A percentile compares a stretch with the other conserved stretches of the same genome.
Evolutionary conservation across 1,284 basidiomycete species (phyloP).

Genomic region (Peniophora sp.): DNA sequence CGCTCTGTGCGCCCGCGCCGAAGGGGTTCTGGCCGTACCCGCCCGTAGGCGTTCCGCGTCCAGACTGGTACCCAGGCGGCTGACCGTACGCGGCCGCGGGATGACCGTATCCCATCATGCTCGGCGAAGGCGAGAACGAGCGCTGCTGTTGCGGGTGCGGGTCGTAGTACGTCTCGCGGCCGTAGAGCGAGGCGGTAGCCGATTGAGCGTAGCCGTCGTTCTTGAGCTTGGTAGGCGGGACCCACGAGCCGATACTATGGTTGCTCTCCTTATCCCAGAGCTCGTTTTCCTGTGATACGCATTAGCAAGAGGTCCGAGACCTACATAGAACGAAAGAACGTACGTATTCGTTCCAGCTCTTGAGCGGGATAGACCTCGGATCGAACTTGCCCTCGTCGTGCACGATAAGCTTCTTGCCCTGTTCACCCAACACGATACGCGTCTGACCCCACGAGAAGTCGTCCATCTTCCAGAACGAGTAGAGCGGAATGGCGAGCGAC

Average conservation of each 20-base stretch:
- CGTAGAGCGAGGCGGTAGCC: conserved; percentile 68
- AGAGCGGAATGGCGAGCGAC: conserved; percentile 89
- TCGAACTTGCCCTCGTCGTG: conserved; percentile 98
- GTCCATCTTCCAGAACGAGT: conserved; percentile 99
- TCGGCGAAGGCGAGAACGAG: conserved; percentile 62
- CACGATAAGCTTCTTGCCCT: conserved; percentile 90
- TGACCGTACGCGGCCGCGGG: conserved; percentile 23
- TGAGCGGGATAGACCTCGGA: conserved; percentile 84
- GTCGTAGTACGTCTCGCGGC: conserved; percentile 77
- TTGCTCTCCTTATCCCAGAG: conserved; percentile 96
- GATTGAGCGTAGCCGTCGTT: conserved; percentile 70
- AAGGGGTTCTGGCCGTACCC: conserved; percentile 19
- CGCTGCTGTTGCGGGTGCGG: conserved; percentile 32
- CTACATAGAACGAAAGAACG: conserved; percentile 15
- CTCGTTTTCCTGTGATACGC: conserved; percentile 71
- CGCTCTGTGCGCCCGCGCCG: conserved; percentile 15
- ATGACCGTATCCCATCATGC: conserved; percentile 37
- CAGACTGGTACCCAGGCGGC: conserved; percentile 67
- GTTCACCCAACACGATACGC: conserved; percentile 89
- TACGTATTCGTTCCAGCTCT: conserved; percentile 94
- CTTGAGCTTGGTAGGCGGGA: conserved; percentile 60
- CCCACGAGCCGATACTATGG: conserved; percentile 83
- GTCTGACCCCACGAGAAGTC: conserved; percentile 98
- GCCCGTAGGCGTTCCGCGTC: conserved; percentile 63
- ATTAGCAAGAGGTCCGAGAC: conserved; percentile 6